Conservation (phyloP, 805 yeast species). For the Zygosaccharomyces lentus region DNA sequence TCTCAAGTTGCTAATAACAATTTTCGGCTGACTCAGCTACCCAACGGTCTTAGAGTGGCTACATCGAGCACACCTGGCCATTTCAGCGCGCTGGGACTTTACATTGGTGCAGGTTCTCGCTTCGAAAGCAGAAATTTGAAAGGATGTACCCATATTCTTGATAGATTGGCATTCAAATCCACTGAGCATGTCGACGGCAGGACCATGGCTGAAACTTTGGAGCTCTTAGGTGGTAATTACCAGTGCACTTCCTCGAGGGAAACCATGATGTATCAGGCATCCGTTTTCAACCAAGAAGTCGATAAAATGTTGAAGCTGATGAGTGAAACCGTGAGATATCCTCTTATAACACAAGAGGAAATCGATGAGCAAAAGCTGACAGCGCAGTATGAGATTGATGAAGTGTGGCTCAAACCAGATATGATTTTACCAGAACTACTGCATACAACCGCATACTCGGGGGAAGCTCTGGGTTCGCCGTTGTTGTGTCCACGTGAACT, state of each 20-base stretch:
- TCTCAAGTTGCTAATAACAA: conserved; percentile 24
- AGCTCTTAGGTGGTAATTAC: conserved; percentile 85
- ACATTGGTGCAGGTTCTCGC: conserved; percentile 86
- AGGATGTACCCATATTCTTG: conserved; percentile 81
- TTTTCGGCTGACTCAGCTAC: conserved; percentile 41
- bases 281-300: conserved; percentile 83
- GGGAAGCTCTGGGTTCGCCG: conserved; percentile 80
- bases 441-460: conserved; percentile 73
- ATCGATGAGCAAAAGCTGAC: conserved; percentile 67
- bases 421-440: conserved; percentile 83
- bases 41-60: conserved; percentile 78
- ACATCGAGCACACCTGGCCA: conserved; percentile 86
- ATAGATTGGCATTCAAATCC: conserved; percentile 79
- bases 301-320: conserved; percentile 72
- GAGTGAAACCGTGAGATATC: conserved; percentile 72
- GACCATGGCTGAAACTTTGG: conserved; percentile 70
- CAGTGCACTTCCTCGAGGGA: conserved; percentile 92
- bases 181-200: conserved; percentile 55
- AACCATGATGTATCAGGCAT: conserved; percentile 87
- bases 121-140: conserved; percentile 57
- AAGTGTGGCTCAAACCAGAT: conserved; percentile 79
- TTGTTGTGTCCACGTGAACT: conserved; percentile 73
- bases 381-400: conserved; percentile 77
- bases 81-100: conserved; percentile 85
- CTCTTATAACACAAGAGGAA: conserved; percentile 64